Conservation (phyloP, 306 rosid genomes). For the Aeschynomene evenia region DNA sequence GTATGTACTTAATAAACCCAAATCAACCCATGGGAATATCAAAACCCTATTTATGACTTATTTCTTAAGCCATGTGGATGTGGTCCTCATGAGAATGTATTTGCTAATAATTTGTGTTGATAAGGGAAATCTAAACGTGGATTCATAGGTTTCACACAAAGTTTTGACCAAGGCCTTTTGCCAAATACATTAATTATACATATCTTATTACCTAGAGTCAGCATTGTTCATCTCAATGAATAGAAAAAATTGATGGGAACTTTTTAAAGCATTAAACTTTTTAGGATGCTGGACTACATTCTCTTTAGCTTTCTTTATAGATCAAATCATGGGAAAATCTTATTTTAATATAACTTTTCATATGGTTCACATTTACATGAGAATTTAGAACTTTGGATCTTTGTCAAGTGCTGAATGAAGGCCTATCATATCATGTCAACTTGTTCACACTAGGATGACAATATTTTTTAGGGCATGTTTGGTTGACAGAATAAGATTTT, state of each 20-base stretch:
- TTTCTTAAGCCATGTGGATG: slow-evolving; percentile 30
- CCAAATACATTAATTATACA: no score
- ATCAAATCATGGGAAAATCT: background rate
- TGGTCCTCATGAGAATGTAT: slow-evolving; percentile 25
- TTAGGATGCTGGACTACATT: slow-evolving; percentile 5
- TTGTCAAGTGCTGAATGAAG: background rate
- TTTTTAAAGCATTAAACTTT: slow-evolving; percentile 17
- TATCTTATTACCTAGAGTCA: background rate
- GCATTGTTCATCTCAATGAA: background rate
- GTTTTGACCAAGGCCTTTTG: slow-evolving; percentile 5
- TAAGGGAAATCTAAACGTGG: slow-evolving; percentile 8
- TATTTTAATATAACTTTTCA: slow-evolving; percentile 17
- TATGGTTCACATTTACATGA: background rate
- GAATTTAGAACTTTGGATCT: background rate
- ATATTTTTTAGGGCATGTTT: no score
- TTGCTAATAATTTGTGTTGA: slow-evolving; percentile 28
- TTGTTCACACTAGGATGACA: slow-evolving; percentile 13
- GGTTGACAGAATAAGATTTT: no score
- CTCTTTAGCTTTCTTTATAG: slow-evolving; percentile 4
- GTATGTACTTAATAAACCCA: no score
- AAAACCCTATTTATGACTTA: background rate
- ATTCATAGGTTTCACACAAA: slow-evolving; percentile 28
- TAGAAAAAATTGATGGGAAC: slow-evolving; percentile 8
- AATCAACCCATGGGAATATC: slow-evolving; percentile 12
- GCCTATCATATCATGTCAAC: slow-evolving; percentile 8